A percentile compares a stretch with the other conserved stretches of the same genome.
phyloP scores from a whole-genome alignment of 2,329 filamentous ascomycete genomes.

The Hypomyces rosellus region DNA sequence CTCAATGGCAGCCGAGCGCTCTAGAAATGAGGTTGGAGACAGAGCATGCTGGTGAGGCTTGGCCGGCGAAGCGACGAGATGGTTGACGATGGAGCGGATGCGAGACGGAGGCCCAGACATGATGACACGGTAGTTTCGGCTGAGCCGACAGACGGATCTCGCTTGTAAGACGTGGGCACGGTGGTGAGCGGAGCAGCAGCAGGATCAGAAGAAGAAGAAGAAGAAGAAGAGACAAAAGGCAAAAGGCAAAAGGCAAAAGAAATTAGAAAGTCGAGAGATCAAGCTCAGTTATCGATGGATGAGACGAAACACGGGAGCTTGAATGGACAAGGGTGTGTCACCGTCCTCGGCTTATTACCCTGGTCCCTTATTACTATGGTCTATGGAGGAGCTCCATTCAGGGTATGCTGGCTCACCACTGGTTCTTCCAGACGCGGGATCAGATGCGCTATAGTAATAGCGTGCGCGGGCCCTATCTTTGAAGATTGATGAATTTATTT shows the following conservation, averaged over 20 bases:
- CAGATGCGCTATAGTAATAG: no score
- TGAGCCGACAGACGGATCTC: background rate
- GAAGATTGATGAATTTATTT: no score
- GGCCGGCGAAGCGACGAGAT: constrained; percentile 34
- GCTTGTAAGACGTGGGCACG: background rate
- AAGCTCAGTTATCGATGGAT: background rate
- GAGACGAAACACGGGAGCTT: no score
- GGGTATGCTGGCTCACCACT: no score
- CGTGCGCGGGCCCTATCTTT: no score
- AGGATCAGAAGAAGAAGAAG: background rate
- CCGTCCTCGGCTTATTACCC: no score
- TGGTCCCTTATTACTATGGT: no score
- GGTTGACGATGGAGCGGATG: constrained; percentile 50
- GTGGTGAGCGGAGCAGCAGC: background rate
- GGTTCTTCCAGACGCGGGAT: no score
- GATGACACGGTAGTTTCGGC: constrained; percentile 14
- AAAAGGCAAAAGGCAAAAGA: background rate
- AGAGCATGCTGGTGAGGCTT: constrained; percentile 64
- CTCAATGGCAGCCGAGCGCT: constrained; percentile 81
- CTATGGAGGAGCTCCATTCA: no score
- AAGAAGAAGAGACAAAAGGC: no score
- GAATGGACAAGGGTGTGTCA: no score
- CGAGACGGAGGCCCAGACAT: constrained; percentile 63
- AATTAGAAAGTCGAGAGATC: background rate
- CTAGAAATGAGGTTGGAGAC: constrained; percentile 81